Conservation (phyloP, 306 rosid genomes). For the Begonia peltatifolia region DNA sequence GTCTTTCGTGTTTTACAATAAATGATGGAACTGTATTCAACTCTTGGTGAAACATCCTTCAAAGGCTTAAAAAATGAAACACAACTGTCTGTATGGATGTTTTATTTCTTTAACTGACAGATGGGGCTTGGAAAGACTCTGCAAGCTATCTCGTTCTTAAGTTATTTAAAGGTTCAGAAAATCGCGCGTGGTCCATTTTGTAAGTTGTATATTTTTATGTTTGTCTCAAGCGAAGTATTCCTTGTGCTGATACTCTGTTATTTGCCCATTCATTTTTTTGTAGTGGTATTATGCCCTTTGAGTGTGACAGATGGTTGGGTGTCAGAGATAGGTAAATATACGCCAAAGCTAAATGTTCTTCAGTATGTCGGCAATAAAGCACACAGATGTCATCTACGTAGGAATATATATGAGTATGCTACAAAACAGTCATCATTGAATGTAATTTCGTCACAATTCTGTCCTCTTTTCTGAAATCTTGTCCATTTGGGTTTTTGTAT, state of each 20-base stretch:
- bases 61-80: too few relatives aligned
- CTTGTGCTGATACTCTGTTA: too few relatives aligned
- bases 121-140: conserved; percentile 97
- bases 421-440: conserved; percentile 26
- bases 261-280: conserved; percentile 10
- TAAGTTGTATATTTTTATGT: conserved; percentile 30
- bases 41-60: too few relatives aligned
- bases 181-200: conserved; percentile 83
- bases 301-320: conserved; percentile 94
- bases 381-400: conserved; percentile 38
- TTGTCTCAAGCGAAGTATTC: not conserved
- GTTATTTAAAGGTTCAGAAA: conserved; percentile 52
- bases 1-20: too few relatives aligned
- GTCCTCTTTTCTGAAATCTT: too few relatives aligned
- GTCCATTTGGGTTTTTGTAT: not conserved
- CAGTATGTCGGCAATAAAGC: conserved; percentile 86
- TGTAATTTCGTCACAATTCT: conserved; percentile 23
- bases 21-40: too few relatives aligned
- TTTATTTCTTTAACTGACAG: conserved; percentile 23
- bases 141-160: conserved; percentile 77
- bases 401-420: conserved; percentile 34
- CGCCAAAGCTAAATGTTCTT: conserved; percentile 49
- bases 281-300: conserved; percentile 88
- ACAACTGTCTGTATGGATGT: too few relatives aligned
- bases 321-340: conserved; percentile 57